phyloP scores from a whole-genome alignment of 129 eudicot genomes.

The Heracleum sosnowskyi region DNA sequence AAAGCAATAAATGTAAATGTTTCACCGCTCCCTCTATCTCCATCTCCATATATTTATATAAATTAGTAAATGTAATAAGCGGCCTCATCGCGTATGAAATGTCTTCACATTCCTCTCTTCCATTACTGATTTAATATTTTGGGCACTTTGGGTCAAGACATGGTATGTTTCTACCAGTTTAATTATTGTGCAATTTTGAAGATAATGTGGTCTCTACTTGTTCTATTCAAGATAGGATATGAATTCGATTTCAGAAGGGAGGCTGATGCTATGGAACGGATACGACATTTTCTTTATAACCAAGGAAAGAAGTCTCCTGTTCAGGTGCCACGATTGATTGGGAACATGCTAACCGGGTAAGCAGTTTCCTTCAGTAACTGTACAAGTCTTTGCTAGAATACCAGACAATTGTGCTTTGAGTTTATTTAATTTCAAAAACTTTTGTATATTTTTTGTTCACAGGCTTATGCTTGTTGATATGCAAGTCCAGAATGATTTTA shows the following conservation, averaged over 20 bases:
- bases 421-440: not conserved
- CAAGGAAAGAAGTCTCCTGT: slow-evolving; percentile 69
- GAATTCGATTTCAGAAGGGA: slow-evolving; percentile 95
- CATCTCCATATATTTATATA: not conserved
- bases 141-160: not conserved
- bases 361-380: slow-evolving; percentile 3
- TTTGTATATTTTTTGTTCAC: not conserved
- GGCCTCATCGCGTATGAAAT: not conserved
- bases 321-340: slow-evolving; percentile 58
- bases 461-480: not conserved
- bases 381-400: not conserved
- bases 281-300: slow-evolving; percentile 43
- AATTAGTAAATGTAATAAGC: not conserved
- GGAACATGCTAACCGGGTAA: slow-evolving; percentile 63
- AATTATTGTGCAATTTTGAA: slow-evolving; percentile 4
- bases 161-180: not conserved
- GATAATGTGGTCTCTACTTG: slow-evolving; percentile 23
- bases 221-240: slow-evolving; percentile 69
- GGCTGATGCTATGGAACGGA: slow-evolving; percentile 90
- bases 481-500: not conserved
- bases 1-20: too few species aligned
- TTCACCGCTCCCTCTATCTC: too few species aligned
- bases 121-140: not conserved
- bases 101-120: not conserved
- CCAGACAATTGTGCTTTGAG: not conserved